A percentile compares a stretch with the other conserved stretches of the same genome.
phyloP scores from a whole-genome alignment of 2,329 filamentous ascomycete genomes.

The Penicillium italicum region DNA sequence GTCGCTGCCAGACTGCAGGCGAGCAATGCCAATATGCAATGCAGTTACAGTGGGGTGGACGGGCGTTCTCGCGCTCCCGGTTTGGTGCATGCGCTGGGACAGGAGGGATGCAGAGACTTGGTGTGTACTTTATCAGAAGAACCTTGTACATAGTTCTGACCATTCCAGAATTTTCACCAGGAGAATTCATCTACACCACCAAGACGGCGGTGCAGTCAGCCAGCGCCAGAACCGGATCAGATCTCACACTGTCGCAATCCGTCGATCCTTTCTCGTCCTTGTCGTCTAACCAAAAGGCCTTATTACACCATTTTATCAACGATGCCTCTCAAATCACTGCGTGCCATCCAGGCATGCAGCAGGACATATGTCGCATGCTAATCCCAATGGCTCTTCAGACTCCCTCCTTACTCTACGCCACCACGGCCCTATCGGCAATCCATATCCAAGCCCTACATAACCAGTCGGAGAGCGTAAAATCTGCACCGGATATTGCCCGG shows the following conservation, averaged over 20 bases:
- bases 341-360: constrained; percentile 41
- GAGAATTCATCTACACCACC: constrained; percentile 40
- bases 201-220: constrained; percentile 20
- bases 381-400: constrained; percentile 46
- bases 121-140: constrained; percentile 15
- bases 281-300: constrained; percentile 33
- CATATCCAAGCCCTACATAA: constrained; percentile 40
- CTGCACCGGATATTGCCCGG: constrained; percentile 37
- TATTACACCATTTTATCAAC: constrained; percentile 42
- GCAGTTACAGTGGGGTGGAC: constrained; percentile 43
- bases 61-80: constrained; percentile 41
- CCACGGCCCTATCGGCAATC: constrained; percentile 43
- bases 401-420: constrained; percentile 43
- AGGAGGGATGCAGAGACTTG: constrained; percentile 37
- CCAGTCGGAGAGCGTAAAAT: constrained; percentile 36
- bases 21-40: constrained; percentile 41
- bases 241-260: constrained; percentile 26
- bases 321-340: constrained; percentile 43
- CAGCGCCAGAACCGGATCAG: constrained; percentile 11
- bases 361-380: constrained; percentile 42
- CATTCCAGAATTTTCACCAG: constrained; percentile 36
- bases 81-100: constrained; percentile 37
- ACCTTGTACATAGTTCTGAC: background rate
- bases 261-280: constrained; percentile 40
- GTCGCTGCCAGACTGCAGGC: constrained; percentile 39